Percentiles rank a stretch among this genome's conserved stretches.
Evolutionary conservation across 176 grass and related monocot genomes (phyloP).

Genomic region (Bolboschoenus planiculmis): DNA sequence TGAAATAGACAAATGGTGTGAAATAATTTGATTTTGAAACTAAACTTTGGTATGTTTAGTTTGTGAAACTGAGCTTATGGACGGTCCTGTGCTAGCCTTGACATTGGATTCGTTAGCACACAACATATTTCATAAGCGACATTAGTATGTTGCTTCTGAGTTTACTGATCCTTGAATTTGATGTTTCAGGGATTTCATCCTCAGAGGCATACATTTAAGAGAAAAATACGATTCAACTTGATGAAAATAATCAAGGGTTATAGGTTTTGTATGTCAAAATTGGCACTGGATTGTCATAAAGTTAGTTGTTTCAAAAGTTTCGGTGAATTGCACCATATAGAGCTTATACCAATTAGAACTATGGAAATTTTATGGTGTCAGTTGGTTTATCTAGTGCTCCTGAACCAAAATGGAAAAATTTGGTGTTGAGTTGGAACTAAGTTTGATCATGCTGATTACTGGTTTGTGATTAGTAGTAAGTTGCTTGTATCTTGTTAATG

Average conservation of each 20-base stretch:
- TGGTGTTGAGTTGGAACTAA: background rate
- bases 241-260: background rate
- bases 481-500: background rate
- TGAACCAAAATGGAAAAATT: too few relatives aligned
- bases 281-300: background rate
- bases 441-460: background rate
- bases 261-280: background rate
- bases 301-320: background rate
- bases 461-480: background rate
- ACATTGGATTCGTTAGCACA: conserved; percentile 13
- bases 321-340: background rate
- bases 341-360: background rate
- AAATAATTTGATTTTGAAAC: background rate
- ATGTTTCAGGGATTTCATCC: conserved; percentile 1
- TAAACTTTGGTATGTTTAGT: too few relatives aligned
- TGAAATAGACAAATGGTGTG: too few relatives aligned
- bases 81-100: conserved; percentile 32
- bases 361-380: background rate
- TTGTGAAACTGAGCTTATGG: conserved; percentile 22
- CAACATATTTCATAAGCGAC: conserved; percentile 38
- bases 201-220: conserved; percentile 9
- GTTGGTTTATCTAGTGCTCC: too few relatives aligned
- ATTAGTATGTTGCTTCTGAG: background rate
- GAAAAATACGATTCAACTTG: too few relatives aligned
- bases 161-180: background rate